Evolutionary conservation across 257 asterid species (phyloP).

Genomic region (Capsicum pubescens): DNA sequence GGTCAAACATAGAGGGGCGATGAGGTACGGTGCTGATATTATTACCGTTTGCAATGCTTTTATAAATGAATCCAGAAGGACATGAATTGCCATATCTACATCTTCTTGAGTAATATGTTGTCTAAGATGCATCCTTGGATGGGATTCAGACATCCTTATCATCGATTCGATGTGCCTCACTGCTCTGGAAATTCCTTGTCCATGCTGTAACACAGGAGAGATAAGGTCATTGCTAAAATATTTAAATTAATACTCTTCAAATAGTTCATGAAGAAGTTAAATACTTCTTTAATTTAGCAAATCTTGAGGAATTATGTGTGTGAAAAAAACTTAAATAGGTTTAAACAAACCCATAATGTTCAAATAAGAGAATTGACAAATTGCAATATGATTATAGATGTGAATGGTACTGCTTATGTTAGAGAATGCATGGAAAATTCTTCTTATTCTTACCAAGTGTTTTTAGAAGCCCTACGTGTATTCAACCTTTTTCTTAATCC

Average conservation of each 20-base stretch:
- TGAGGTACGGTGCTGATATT: neutral
- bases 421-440: neutral
- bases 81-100: conserved; percentile 96
- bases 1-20: neutral
- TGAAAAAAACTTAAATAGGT: too few species aligned
- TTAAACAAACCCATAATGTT: too few species aligned
- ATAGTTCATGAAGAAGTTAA: neutral
- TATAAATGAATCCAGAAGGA: conserved; percentile 86
- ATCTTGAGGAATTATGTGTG: too few species aligned
- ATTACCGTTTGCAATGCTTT: conserved; percentile 91
- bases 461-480: too few species aligned
- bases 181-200: conserved; percentile 97
- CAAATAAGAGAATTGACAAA: neutral
- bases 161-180: conserved; percentile 97
- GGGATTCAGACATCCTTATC: conserved; percentile 99
- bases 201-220: conserved; percentile 54
- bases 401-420: neutral
- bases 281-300: too few species aligned
- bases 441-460: too few species aligned
- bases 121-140: conserved; percentile 94
- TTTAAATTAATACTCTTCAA: neutral
- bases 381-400: neutral
- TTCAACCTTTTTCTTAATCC: too few species aligned
- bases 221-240: conserved; percentile 13
- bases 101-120: conserved; percentile 97